Percentiles rank a stretch among this genome's conserved stretches.
These are phyloP conservation scores for Populus hybrid DNA, from an alignment of 441 rosid genomes.

Conservation along the genomic window DNA sequence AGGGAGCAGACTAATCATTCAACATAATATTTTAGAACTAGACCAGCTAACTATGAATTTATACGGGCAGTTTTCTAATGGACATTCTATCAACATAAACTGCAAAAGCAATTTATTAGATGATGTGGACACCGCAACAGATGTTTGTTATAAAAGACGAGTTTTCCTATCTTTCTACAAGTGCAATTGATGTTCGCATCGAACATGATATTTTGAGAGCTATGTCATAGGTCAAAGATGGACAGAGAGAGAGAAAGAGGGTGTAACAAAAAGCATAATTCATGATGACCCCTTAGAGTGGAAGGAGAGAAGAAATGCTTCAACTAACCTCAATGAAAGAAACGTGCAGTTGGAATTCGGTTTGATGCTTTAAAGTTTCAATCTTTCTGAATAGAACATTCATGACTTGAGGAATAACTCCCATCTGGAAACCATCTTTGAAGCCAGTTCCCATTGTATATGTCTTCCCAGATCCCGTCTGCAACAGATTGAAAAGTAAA, in stretches of 20 bases:
- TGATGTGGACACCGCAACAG: neutral
- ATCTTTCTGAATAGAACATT: conserved; percentile 76
- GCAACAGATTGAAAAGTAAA: conserved; percentile 31
- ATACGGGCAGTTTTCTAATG: neutral
- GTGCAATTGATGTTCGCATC: neutral
- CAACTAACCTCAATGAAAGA: conserved; percentile 91
- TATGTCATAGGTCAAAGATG: neutral
- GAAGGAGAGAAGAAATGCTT: conserved; percentile 9
- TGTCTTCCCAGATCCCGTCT: conserved; percentile 99
- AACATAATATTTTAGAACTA: neutral
- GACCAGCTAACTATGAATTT: neutral
- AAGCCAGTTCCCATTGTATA: conserved; percentile 98
- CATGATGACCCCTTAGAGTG: neutral
- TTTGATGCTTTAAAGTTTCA: conserved; percentile 66
- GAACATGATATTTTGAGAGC: neutral
- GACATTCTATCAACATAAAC: neutral
- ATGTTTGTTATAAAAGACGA: neutral
- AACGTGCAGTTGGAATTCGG: conserved; percentile 82
- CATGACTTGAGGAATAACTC: conserved; percentile 89
- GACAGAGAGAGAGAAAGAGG: neutral
- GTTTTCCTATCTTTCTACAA: neutral
- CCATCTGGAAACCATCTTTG: conserved; percentile 73
- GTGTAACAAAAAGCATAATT: neutral
- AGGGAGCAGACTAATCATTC: neutral
- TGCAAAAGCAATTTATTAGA: neutral